Evolutionary conservation across 495 filamentous ascomycete species (phyloP), one percentile per base, ranked within the genome.

Genomic region (Immersiella caudata): DNA sequence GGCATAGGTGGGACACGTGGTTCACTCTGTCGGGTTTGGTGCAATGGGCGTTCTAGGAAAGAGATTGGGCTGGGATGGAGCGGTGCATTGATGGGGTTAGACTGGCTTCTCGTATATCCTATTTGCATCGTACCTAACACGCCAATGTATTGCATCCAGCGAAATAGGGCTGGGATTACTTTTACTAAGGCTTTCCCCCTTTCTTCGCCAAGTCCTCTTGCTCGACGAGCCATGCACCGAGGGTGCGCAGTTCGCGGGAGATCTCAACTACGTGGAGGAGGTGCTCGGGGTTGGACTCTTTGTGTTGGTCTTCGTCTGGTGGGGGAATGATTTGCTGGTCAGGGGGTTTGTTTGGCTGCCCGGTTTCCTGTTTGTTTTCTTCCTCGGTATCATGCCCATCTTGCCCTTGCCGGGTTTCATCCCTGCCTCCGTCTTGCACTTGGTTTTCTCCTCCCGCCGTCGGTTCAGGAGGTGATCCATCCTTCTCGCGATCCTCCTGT

Each of bases 1-100:
- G 20, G 68, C 69, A 69, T 76, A 65, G 72, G 21, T 16, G 62
- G 49, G 20, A 12, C 9, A n/a, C n/a, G 22, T 55, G 52, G 25
- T 55, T 4, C 20, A 7, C 20, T 9, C 20, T 22, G 52, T 24
- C n/a, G 21, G 52, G 52, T 55, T 33, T 55, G 52, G 52, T 22
- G 52, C 24, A 24, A 26, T 1, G 21, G 49, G 52, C 52, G 52
- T 55, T 55, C 16, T 46, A n/a, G 40, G 40, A 14, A 12, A 46
- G 40, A 46, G 40, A 46, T 46, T 46, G 40, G 40, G 11, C 9
- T 46, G 40, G 40, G 5, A 2, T 5, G 9, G 40, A 46, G 40
- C 40, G 40, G 40, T 14, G 40, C 40, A 46, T 46, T 12, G 40
- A 14, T 46, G 40, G 40, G 40, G 40, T 14, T 46, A 46, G 40